phyloP scores from a whole-genome alignment of 108 stramenopile species.

The Seminavis robusta region DNA sequence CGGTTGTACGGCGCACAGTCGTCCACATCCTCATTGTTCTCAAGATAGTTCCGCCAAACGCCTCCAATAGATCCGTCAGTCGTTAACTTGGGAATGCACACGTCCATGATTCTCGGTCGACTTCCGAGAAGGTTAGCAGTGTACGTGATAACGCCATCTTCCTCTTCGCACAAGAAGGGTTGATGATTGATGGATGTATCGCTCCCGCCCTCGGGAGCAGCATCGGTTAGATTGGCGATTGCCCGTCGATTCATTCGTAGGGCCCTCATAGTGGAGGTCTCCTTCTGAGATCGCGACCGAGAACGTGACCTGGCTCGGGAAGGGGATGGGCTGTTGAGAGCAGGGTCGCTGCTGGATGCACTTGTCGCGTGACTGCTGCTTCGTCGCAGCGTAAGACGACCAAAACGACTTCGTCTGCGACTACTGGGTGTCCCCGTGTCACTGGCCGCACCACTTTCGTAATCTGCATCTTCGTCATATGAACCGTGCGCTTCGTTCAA shows the following conservation, averaged over 20 bases:
- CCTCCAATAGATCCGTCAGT: slow-evolving; percentile 36
- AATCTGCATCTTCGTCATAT: slow-evolving; percentile 28
- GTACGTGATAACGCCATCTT: slow-evolving; percentile 79
- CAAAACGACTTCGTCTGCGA: slow-evolving; percentile 1
- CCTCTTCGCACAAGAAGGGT: slow-evolving; percentile 41
- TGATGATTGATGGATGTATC: neutral
- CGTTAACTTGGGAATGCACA: slow-evolving; percentile 74
- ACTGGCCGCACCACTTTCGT: slow-evolving; percentile 22
- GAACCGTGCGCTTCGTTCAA: neutral
- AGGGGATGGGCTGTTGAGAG: neutral
- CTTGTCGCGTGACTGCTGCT: neutral
- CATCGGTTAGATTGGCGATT: slow-evolving; percentile 50
- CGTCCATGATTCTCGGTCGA: slow-evolving; percentile 86
- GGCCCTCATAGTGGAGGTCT: neutral
- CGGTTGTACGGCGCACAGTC: slow-evolving; percentile 18
- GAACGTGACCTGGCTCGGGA: slow-evolving; percentile 2
- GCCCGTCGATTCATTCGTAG: slow-evolving; percentile 44
- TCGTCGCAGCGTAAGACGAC: neutral
- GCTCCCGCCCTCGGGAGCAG: slow-evolving; percentile 7
- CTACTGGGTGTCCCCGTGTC: slow-evolving; percentile 7
- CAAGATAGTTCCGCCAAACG: slow-evolving; percentile 48
- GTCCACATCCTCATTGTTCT: slow-evolving; percentile 7
- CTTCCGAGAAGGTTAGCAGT: slow-evolving; percentile 84
- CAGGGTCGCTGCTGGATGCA: neutral
- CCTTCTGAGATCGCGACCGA: neutral